phyloP scores from a whole-genome alignment of 345 rosid species.

The Euphorbia pulcherrima region DNA sequence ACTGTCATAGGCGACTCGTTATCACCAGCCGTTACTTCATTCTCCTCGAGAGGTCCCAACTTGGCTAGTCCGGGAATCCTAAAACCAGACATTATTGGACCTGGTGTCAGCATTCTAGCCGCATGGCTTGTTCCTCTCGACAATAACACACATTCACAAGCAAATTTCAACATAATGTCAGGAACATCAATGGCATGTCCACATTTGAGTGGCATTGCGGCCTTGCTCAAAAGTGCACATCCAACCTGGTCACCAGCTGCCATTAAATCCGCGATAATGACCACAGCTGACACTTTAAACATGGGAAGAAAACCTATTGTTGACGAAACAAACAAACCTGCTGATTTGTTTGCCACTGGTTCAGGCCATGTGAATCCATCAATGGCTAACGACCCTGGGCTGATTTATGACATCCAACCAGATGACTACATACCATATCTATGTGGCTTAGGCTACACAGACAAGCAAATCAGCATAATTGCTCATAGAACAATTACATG shows the following conservation, averaged over 20 bases:
- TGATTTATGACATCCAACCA: constrained; percentile 35
- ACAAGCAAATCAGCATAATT: constrained; percentile 4
- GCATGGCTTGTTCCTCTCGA: constrained; percentile 13
- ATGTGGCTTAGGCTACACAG: constrained; percentile 18
- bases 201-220: constrained; percentile 51
- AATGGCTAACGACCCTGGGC: constrained; percentile 42
- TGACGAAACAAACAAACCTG: constrained; percentile 16
- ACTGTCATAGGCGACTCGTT: constrained; percentile 3
- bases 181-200: constrained; percentile 68
- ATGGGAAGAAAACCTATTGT: not conserved
- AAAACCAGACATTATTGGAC: constrained; percentile 27
- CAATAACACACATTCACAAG: not conserved
- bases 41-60: constrained; percentile 19
- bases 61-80: constrained; percentile 23
- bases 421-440: constrained; percentile 18
- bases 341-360: constrained; percentile 45
- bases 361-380: constrained; percentile 47
- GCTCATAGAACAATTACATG: not conserved
- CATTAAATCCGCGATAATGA: constrained; percentile 58
- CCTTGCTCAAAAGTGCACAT: constrained; percentile 47
- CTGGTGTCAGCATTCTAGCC: constrained; percentile 19
- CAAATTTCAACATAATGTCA: constrained; percentile 24
- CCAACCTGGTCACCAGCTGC: constrained; percentile 57
- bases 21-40: constrained; percentile 8
- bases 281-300: constrained; percentile 25